These are phyloP conservation scores for Saturnispora gosingensis DNA, from an alignment of 805 yeast species.

Conservation along the genomic window DNA sequence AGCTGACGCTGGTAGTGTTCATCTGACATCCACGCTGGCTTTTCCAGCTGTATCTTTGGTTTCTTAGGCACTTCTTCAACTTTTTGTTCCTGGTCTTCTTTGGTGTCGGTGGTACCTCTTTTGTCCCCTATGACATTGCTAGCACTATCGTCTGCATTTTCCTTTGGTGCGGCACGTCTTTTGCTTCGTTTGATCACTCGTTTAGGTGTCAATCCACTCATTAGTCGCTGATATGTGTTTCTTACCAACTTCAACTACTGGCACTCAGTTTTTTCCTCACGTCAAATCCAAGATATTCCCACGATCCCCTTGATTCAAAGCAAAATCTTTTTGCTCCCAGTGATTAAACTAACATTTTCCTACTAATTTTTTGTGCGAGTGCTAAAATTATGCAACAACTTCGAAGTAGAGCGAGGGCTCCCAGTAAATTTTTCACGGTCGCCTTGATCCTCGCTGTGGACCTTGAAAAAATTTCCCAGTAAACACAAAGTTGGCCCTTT, in stretches of 20 bases:
- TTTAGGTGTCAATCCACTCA: constrained; percentile 5
- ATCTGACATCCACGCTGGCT: constrained; percentile 30
- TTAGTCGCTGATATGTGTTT: neutral
- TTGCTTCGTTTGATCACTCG: constrained; percentile 6
- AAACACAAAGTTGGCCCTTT: neutral
- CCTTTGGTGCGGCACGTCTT: neutral
- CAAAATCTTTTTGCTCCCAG: too few species aligned
- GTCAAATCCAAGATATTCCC: too few species aligned
- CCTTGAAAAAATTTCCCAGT: neutral
- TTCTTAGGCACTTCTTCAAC: neutral
- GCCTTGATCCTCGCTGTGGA: too few species aligned
- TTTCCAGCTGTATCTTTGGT: constrained; percentile 8
- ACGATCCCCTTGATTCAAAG: too few species aligned
- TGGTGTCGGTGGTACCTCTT: neutral
- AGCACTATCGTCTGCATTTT: neutral
- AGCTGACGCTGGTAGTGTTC: constrained; percentile 20
- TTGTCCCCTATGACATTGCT: neutral
- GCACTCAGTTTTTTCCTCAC: neutral
- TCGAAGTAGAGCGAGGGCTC: too few species aligned
- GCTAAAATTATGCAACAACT: too few species aligned
- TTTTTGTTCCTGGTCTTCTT: neutral
- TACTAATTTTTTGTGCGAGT: too few species aligned
- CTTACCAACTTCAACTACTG: neutral
- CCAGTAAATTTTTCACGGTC: too few species aligned
- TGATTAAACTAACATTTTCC: too few species aligned